Evolutionary conservation across 2,329 filamentous ascomycete genomes (phyloP).

Genomic region (Whalleya microplaca): DNA sequence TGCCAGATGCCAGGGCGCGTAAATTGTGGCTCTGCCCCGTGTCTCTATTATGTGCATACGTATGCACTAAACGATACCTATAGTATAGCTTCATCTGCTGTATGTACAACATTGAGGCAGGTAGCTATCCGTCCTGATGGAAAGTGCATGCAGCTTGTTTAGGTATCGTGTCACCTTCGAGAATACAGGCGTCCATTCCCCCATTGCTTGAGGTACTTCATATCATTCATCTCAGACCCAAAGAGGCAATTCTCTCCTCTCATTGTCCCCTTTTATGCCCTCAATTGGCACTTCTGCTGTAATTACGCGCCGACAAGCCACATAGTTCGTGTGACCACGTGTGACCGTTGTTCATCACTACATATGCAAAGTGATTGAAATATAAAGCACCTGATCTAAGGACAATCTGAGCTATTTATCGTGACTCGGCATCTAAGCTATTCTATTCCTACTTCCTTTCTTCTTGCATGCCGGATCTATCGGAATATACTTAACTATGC

Average conservation of each 20-base stretch:
- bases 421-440: background rate
- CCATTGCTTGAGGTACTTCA: conserved; percentile 5
- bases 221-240: conserved; percentile 18
- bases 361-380: conserved; percentile 21
- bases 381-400: background rate
- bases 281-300: conserved; percentile 13
- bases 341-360: conserved; percentile 14
- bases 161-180: conserved; percentile 17
- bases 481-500: background rate
- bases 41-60: too few species aligned
- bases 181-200: conserved; percentile 6
- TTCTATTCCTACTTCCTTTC: background rate
- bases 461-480: background rate
- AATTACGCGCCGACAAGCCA: conserved; percentile 23
- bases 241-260: conserved; percentile 18
- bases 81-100: too few species aligned
- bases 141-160: background rate
- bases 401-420: background rate
- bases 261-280: conserved; percentile 20
- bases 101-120: too few species aligned
- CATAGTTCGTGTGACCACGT: conserved; percentile 14
- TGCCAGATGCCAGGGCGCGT: conserved; percentile 48
- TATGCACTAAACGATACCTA: too few species aligned
- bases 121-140: too few species aligned
- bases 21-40: conserved; percentile 26